These are phyloP conservation scores for Glycyrrhiza uralensis DNA, from an alignment of 306 rosid species.

Conservation along the genomic window DNA sequence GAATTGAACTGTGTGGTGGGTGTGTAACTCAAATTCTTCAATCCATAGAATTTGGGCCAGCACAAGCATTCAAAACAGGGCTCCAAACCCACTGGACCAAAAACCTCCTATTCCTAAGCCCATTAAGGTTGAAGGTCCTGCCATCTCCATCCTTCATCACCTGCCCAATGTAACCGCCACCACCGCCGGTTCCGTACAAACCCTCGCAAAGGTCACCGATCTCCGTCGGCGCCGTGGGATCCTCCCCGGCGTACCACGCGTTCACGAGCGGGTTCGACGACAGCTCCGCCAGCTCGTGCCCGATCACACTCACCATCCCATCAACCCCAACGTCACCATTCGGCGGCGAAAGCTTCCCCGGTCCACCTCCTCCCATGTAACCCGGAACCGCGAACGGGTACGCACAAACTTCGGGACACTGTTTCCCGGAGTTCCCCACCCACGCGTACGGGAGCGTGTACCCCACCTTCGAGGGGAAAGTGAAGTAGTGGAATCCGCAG, in stretches of 20 bases:
- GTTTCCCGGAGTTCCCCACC: slow-evolving; percentile 87
- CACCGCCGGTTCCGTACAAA: slow-evolving; percentile 83
- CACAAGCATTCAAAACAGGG: slow-evolving; percentile 75
- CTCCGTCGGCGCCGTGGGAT: slow-evolving; percentile 94
- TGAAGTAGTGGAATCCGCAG: slow-evolving; percentile 91
- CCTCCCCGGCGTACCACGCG: slow-evolving; percentile 97
- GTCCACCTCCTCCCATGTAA: slow-evolving; percentile 76
- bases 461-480: slow-evolving; percentile 86
- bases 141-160: slow-evolving; percentile 69
- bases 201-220: slow-evolving; percentile 90
- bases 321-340: slow-evolving; percentile 38
- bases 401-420: slow-evolving; percentile 90
- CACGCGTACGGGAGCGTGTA: slow-evolving; percentile 89
- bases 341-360: slow-evolving; percentile 54
- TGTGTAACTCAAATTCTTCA: too few relatives aligned
- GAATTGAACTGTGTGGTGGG: too few relatives aligned
- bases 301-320: slow-evolving; percentile 44
- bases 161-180: slow-evolving; percentile 86
- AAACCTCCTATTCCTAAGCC: slow-evolving; percentile 56
- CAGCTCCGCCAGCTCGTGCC: slow-evolving; percentile 42
- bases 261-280: slow-evolving; percentile 54
- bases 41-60: slow-evolving; percentile 89
- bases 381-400: slow-evolving; percentile 84
- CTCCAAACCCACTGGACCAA: slow-evolving; percentile 93
- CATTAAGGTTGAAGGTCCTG: slow-evolving; percentile 65